Evolutionary conservation across 2,329 filamentous ascomycete species (phyloP).

Genomic region (Setomelanomma holmii): DNA sequence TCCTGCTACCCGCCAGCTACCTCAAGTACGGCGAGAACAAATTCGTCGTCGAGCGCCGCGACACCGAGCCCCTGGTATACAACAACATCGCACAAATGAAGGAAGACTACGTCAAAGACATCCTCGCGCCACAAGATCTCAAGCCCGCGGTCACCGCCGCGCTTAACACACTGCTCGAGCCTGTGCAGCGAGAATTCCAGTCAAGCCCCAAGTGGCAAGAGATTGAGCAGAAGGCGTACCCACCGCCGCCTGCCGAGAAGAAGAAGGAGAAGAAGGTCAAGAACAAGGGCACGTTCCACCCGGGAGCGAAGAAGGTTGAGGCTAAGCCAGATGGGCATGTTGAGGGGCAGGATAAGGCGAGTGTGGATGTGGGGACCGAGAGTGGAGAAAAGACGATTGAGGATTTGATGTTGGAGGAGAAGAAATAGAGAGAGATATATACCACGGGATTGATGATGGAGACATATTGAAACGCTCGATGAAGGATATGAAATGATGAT

Average conservation of each 20-base stretch:
- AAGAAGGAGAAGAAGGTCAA: slow-evolving; percentile 77
- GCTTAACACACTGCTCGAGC: slow-evolving; percentile 75
- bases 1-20: slow-evolving; percentile 79
- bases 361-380: slow-evolving; percentile 52
- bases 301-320: slow-evolving; percentile 50
- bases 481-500: not conserved
- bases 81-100: slow-evolving; percentile 75
- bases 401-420: slow-evolving; percentile 41
- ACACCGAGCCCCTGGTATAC: slow-evolving; percentile 81
- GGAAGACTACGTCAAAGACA: slow-evolving; percentile 80
- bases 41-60: slow-evolving; percentile 72
- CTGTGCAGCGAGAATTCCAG: slow-evolving; percentile 78
- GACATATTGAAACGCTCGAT: not conserved
- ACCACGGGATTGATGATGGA: not conserved
- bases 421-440: slow-evolving; percentile 18
- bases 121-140: slow-evolving; percentile 84
- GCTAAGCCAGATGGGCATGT: slow-evolving; percentile 56
- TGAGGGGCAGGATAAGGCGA: slow-evolving; percentile 51
- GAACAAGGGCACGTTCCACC: slow-evolving; percentile 74
- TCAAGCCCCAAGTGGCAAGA: slow-evolving; percentile 80
- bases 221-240: slow-evolving; percentile 80
- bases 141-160: slow-evolving; percentile 83
- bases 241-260: slow-evolving; percentile 66
- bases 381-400: slow-evolving; percentile 42
- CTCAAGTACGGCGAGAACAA: slow-evolving; percentile 62